Base-by-base conservation (phyloP, 169 alveolate genomes). In the Amoebophrya sp. region DNA sequence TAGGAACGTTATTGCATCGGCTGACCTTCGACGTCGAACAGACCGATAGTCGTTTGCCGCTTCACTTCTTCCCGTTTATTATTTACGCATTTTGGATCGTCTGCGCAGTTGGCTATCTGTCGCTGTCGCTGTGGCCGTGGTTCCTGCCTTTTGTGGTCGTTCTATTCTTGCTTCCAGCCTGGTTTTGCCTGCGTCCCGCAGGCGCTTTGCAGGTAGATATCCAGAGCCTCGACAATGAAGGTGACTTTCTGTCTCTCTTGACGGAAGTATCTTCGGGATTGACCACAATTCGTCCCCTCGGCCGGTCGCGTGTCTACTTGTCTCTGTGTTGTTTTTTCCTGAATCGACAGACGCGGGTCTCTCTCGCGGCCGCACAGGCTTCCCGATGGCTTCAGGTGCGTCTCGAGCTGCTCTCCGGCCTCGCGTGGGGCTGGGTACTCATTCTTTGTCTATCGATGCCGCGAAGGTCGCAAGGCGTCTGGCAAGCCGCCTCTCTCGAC, bases 21-120 rank as follows among this genome's bases (percentile, higher is more conserved):
- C n/a, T 65, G 10, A 26, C 83, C 83, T 65, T 65, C 83, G 83
- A 65, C 83, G 83, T 65, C 39, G 83, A 65, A 36, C 83, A 65
- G 83, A 18, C n/a, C 83, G 83, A 65, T 36, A 36, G 38, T 36
- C 3, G 36, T 6, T 36, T 65, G 33, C 83, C 83, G 83, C 39
- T 65, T 6, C 39, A 29, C 36, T 26, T 65, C 39, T 65, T 65
- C 26, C 83, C 83, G 33, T 65, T 65, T 26, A 1, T 65, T 36
- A 1, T 65, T 6, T 65, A 26, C 83, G 3, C n/a, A 6, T 1
- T 29, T 10, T 65, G 83, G 83, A 65, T 26, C 83, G 26, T 26
- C 83, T 26, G 38, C 39, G 83, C 83, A 36, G 33, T 65, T 6
- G 33, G 18, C 33, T 65, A 26, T 26, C 1, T 36, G 33, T 6